Evolutionary conservation across 306 rosid species (phyloP).

Genomic region (Gleditsia sinensis): DNA sequence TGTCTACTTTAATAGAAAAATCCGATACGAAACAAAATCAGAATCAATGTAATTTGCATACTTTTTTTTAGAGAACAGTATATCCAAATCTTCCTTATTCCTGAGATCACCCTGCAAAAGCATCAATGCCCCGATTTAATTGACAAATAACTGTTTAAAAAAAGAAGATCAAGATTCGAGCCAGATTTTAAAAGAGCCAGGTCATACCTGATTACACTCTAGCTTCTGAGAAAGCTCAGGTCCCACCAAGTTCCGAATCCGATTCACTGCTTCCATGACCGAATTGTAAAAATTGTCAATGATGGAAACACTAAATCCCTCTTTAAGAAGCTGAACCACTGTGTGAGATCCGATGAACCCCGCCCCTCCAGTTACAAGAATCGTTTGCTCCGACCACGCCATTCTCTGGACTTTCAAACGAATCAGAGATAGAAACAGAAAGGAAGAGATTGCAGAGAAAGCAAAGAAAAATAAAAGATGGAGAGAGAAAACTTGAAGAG

Average conservation of each 20-base stretch:
- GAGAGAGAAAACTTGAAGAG: background rate
- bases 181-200: background rate
- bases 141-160: background rate
- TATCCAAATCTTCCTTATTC: slow-evolving; percentile 59
- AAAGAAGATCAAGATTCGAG: background rate
- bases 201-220: slow-evolving; percentile 51
- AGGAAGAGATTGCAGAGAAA: background rate
- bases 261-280: slow-evolving; percentile 55
- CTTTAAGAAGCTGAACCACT: slow-evolving; percentile 67
- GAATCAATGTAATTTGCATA: background rate
- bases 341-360: slow-evolving; percentile 87
- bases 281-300: slow-evolving; percentile 76
- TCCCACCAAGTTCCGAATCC: slow-evolving; percentile 64
- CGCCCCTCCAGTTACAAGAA: slow-evolving; percentile 82
- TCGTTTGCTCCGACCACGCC: slow-evolving; percentile 43
- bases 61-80: slow-evolving; percentile 55
- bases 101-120: slow-evolving; percentile 62
- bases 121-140: background rate
- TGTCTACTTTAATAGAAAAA: background rate
- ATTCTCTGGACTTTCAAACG: slow-evolving; percentile 20
- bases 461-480: background rate
- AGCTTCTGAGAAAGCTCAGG: slow-evolving; percentile 62
- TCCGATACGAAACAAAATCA: background rate
- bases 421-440: background rate
- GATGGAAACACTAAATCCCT: slow-evolving; percentile 60